A percentile compares a stretch with the other conserved stretches of the same genome.
phyloP scores from a whole-genome alignment of 495 filamentous ascomycete genomes.

The Sordaria brevicollis region DNA sequence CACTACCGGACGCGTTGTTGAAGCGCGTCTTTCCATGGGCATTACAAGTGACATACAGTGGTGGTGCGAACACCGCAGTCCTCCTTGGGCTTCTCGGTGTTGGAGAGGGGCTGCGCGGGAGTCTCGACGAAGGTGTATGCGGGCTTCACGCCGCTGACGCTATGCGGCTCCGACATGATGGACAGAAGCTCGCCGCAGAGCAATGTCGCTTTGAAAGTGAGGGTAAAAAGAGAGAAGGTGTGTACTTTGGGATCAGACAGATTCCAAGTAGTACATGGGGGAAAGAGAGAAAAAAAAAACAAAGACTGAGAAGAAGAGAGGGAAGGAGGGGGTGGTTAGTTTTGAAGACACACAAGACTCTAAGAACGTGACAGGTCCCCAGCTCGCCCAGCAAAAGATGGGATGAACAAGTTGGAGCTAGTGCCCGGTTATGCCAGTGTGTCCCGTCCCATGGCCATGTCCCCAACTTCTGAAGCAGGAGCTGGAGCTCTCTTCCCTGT shows the following conservation, averaged over 20 bases:
- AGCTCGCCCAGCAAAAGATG: not conserved
- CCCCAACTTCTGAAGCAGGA: not conserved
- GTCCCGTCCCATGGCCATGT: not conserved
- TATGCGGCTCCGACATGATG: conserved; percentile 36
- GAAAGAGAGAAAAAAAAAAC: not conserved
- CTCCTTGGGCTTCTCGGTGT: conserved; percentile 42
- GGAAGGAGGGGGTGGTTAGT: not conserved
- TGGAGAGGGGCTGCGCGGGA: conserved; percentile 49
- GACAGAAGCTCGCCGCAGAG: conserved; percentile 9
- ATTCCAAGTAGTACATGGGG: not conserved
- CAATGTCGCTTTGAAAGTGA: not conserved
- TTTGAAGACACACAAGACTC: not conserved
- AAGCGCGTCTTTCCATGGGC: not conserved
- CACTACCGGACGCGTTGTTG: conserved; percentile 5
- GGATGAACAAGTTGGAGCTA: not conserved
- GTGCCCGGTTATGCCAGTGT: not conserved
- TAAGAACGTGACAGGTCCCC: not conserved
- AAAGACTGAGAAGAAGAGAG: not conserved
- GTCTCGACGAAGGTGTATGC: conserved; percentile 73
- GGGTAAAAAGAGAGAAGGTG: not conserved
- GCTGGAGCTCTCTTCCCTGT: too few species aligned
- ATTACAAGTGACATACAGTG: conserved; percentile 38
- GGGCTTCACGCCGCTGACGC: conserved; percentile 39
- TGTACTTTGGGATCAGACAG: conserved; percentile 3
- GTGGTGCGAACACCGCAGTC: conserved; percentile 69